A percentile compares a stretch with the other conserved stretches of the same genome.
Evolutionary conservation across 352 stramenopile species (phyloP).

Genomic region (Paralagenidium karlingii): DNA sequence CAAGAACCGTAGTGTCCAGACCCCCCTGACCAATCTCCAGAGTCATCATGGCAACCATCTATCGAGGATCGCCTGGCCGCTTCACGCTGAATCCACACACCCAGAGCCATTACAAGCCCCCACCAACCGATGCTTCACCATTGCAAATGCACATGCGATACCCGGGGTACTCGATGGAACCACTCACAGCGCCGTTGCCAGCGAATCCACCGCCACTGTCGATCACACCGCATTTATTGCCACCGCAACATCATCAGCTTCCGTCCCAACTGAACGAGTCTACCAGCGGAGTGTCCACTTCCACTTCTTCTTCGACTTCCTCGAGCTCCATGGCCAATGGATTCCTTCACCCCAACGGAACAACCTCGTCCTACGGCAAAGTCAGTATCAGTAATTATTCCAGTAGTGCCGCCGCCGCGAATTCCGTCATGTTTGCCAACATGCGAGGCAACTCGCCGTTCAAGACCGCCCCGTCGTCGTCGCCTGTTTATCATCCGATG

Average conservation of each 20-base stretch:
- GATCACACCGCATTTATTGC: conserved; percentile 29
- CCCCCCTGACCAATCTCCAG: too few species aligned
- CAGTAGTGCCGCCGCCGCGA: conserved; percentile 6
- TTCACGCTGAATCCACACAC: conserved; percentile 28
- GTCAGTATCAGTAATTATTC: conserved; percentile 5
- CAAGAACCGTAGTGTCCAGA: too few species aligned
- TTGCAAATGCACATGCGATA: too few species aligned
- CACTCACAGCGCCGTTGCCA: background rate
- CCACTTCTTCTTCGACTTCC: conserved; percentile 3
- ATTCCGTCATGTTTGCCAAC: conserved; percentile 7
- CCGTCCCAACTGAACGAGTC: conserved; percentile 6
- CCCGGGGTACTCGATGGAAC: background rate
- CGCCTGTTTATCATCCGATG: conserved; percentile 50
- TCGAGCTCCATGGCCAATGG: conserved; percentile 12
- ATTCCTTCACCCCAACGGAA: conserved; percentile 6
- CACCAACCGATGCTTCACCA: background rate
- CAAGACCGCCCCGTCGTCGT: conserved; percentile 53
- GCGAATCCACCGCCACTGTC: conserved; percentile 2
- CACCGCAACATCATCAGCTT: conserved; percentile 15
- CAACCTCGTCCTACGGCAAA: conserved; percentile 13
- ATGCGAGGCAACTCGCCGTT: conserved; percentile 21
- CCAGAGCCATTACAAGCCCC: conserved; percentile 56
- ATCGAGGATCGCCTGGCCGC: conserved; percentile 40
- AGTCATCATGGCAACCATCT: conserved; percentile 49
- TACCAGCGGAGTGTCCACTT: conserved; percentile 2